Base-by-base conservation (phyloP, 306 rosid genomes). In the Prinsepia uniflora region DNA sequence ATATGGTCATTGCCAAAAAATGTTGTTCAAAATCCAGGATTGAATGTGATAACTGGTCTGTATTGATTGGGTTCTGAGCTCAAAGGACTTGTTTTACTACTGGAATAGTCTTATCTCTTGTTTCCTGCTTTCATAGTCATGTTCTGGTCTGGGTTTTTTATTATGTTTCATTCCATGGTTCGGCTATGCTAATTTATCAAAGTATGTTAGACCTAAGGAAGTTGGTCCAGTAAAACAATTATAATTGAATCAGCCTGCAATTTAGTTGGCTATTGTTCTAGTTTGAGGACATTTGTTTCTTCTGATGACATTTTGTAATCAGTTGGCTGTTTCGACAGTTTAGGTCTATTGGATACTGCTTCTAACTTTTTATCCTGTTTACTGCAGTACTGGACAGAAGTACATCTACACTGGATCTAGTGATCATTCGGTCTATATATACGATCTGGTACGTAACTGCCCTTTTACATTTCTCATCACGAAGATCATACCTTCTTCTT, bases 381-480 rank as follows among this genome's bases (percentile, higher is more conserved):
- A 47, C 34, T 72, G 44, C 68, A 43, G 61, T 39, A 41, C n/a
- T 8, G 98, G 95, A 63, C 98, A 89, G 74, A 90, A 94, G 81
- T 94, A 89, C 88, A 94, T 94, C 68, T 94, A 88, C 85, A 90
- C 96, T 2, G 96, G 96, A n/a, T 94, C 98, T 67, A 85, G 86
- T 40, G 86, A 94, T 79, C 75, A 85, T 43, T 83, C 78, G 36
- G 92, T 87, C 46, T 89, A 88, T 66, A 81, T 94, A 62, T 94
- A 90, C 73, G 97, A 94, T 80, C 83, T 94, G 98, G 98, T 90
- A 89, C 50, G 80, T 54, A 71, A 20, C 15, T 19, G 58, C 71
- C 17, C 70, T 66, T 63, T 40, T 18, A 50, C 7, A 43, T 24
- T 10, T 44, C 15, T 41, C 15, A 41, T 10, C n/a, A 70, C 15